Evolutionary conservation across 2,329 filamentous ascomycete species (phyloP), one percentile per base, ranked within the genome.

Genomic region (Sphaerulina vaccinii): DNA sequence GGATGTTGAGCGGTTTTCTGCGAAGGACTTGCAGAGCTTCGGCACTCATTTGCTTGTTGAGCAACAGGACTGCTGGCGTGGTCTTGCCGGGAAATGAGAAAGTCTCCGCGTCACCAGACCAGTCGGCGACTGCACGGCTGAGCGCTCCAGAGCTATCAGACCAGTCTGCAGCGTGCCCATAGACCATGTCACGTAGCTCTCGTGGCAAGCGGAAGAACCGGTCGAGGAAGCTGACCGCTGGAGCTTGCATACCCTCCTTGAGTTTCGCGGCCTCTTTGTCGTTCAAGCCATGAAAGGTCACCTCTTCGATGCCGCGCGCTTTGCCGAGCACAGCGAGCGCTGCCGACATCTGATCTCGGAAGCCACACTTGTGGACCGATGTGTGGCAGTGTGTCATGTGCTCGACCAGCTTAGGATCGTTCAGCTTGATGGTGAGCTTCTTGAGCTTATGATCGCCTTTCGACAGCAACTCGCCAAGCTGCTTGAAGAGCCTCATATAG

Each of bases 21-120:
- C 60, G 58, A 16, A 71, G 60, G 11, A 66, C 46, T 11, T 56
- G 22, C 7, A 57, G 49, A 3, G 67, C 65, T 49, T 72, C 69
- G 4, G 42, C 21, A n/a, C 55, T 56, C 53, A 68, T 67, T 40
- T 69, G 65, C 29, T 59, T 63, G 57, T 68, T 70, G 54, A 71
- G 36, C 3, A 70, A 65, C 2, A 72, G 58, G 19, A 71, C 51
- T 13, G 55, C 63, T 0, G 69, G 70, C 2, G 68, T 69, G 10
- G 39, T 57, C 23, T 43, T 54, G 10, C 40, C 18, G 2, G 55
- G 51, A 15, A 57, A 54, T 2, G 51, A 43, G 13, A 52, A 44
- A 6, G 15, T 35, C 41, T 50, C 8, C 7, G 36, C 13, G 33
- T 45, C 55, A 45, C 55, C 37, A 3, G 47, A 15, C 54, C 58